A percentile compares a stretch with the other conserved stretches of the same genome.
Conservation (phyloP, 331 rosid species). For the Telfairia occidentalis region DNA sequence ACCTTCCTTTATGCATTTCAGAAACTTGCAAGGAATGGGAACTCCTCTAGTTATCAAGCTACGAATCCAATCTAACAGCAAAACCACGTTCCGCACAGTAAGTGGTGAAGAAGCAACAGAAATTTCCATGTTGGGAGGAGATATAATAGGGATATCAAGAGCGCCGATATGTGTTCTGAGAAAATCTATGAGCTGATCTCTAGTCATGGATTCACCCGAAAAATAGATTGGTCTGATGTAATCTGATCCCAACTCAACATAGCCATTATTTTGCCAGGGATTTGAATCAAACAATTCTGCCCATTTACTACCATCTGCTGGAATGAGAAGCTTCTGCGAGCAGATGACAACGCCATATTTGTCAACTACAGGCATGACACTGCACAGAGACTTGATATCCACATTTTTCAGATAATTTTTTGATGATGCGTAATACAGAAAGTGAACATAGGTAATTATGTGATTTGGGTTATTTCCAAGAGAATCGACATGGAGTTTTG, state of each 20-base stretch:
- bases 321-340: conserved; percentile 42
- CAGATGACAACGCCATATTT: conserved; percentile 24
- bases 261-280: conserved; percentile 42
- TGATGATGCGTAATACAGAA: conserved; percentile 35
- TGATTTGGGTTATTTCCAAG: conserved; percentile 5
- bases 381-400: conserved; percentile 18
- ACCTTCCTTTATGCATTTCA: conserved; percentile 45
- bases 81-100: conserved; percentile 40
- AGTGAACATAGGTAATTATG: conserved; percentile 37
- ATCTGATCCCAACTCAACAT: conserved; percentile 40
- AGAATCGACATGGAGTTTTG: conserved; percentile 13
- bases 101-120: conserved; percentile 35
- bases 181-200: conserved; percentile 26
- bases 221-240: conserved; percentile 17
- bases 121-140: conserved; percentile 43
- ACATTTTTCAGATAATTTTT: conserved; percentile 5
- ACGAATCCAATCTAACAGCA: conserved; percentile 53
- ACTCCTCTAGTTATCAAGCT: conserved; percentile 3
- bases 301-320: conserved; percentile 66
- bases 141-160: conserved; percentile 40
- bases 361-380: conserved; percentile 49
- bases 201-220: conserved; percentile 23
- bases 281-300: conserved; percentile 46
- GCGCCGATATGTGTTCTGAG: conserved; percentile 30
- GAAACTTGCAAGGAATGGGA: conserved; percentile 29